These are phyloP conservation scores for Ophiocordyceps camponoti-leonardi DNA, from an alignment of 2,329 filamentous ascomycete species.

Conservation along the genomic window DNA sequence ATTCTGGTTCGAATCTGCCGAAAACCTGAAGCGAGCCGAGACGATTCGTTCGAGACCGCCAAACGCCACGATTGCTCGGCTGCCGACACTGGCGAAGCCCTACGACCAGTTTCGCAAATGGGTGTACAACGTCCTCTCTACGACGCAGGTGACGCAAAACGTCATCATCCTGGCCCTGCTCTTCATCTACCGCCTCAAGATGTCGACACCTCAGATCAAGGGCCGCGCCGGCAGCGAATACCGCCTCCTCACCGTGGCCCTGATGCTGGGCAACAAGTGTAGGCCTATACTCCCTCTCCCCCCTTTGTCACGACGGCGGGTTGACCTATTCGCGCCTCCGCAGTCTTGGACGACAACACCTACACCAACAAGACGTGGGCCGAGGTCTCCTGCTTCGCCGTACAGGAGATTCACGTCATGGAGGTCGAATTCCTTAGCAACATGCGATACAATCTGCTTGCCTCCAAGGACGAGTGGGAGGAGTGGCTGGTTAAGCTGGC, in stretches of 20 bases:
- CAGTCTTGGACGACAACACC: constrained; percentile 91
- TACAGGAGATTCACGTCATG: constrained; percentile 96
- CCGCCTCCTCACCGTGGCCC: constrained; percentile 73
- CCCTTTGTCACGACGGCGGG: background rate
- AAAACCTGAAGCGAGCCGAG: constrained; percentile 62
- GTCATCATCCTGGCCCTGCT: constrained; percentile 79
- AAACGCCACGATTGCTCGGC: constrained; percentile 24
- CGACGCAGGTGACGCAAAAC: constrained; percentile 91
- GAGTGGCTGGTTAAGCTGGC: constrained; percentile 72
- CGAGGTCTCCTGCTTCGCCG: constrained; percentile 85
- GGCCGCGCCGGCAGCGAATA: constrained; percentile 91
- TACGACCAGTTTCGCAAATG: constrained; percentile 76
- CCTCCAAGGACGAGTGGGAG: constrained; percentile 72
- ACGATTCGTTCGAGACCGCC: constrained; percentile 29
- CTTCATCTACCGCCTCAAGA: constrained; percentile 88
- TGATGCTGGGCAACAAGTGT: constrained; percentile 99
- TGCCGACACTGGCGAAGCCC: constrained; percentile 59
- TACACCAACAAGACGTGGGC: constrained; percentile 99
- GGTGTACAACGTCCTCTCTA: constrained; percentile 79
- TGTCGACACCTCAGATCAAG: constrained; percentile 72
- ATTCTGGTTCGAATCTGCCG: constrained; percentile 89
- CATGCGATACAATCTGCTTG: constrained; percentile 86
- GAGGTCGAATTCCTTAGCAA: constrained; percentile 99
- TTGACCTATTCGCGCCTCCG: background rate
- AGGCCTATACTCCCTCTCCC: constrained; percentile 14